Conservation (phyloP, 164 flowering plant genomes). For the Piper longum region DNA sequence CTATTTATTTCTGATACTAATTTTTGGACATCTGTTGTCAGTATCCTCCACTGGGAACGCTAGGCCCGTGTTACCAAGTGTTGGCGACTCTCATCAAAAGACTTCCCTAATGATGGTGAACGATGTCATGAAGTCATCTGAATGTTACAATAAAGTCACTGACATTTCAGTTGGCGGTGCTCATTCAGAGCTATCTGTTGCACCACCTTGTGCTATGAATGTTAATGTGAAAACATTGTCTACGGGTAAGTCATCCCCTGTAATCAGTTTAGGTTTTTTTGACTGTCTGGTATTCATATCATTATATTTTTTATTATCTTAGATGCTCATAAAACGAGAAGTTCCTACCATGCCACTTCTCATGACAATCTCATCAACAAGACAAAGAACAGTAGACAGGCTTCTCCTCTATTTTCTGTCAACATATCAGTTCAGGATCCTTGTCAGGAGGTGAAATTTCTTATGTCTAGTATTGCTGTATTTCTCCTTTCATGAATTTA, state of each 20-base stretch:
- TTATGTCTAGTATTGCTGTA: no score
- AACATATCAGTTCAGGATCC: slow-evolving; percentile 6
- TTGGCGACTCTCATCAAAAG: slow-evolving; percentile 1
- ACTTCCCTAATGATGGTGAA: not conserved
- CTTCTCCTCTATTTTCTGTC: slow-evolving; percentile 1
- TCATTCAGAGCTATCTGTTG: slow-evolving; percentile 12
- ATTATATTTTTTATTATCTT: no score
- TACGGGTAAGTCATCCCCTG: not conserved
- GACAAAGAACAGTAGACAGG: slow-evolving; percentile 4
- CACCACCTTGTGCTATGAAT: slow-evolving; percentile 15
- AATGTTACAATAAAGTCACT: slow-evolving; percentile 2
- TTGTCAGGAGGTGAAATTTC: slow-evolving; percentile 14
- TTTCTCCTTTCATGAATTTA: no score
- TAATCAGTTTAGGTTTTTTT: no score
- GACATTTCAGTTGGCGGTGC: not conserved
- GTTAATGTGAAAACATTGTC: slow-evolving; percentile 1
- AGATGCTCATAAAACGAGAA: slow-evolving; percentile 4
- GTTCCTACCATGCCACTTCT: slow-evolving; percentile 7
- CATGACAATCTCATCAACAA: slow-evolving; percentile 5
- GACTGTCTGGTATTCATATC: no score
- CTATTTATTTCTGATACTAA: not conserved
- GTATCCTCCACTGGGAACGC: not conserved
- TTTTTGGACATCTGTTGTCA: not conserved
- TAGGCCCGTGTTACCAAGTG: not conserved
- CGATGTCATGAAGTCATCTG: slow-evolving; percentile 3